These are phyloP conservation scores for Globisporangium spinosum DNA, from an alignment of 352 stramenopile species.

Conservation along the genomic window DNA sequence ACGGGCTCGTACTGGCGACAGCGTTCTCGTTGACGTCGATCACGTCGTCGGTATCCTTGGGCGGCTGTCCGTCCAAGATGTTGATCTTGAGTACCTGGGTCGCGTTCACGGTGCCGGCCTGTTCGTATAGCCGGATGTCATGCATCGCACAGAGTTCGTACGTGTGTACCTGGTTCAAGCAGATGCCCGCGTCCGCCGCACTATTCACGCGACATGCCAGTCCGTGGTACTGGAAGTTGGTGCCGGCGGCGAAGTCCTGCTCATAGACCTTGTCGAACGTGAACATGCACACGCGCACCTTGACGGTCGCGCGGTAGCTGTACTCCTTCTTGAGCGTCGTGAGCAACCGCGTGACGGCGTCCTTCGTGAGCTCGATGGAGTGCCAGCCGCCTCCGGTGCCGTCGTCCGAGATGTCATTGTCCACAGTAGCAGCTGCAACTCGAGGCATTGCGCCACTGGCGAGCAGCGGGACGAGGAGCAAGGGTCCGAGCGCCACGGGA, in stretches of 20 bases:
- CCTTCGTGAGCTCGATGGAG: constrained; percentile 5
- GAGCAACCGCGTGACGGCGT: constrained; percentile 1
- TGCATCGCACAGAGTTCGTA: constrained; percentile 10
- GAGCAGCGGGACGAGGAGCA: not conserved
- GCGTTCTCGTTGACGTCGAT: constrained; percentile 3
- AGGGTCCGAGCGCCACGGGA: not conserved
- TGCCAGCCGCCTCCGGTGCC: not conserved
- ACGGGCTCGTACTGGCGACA: not conserved
- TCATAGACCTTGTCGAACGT: constrained; percentile 85
- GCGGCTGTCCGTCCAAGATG: not conserved
- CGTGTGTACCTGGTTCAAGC: not conserved
- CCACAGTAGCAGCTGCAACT: not conserved
- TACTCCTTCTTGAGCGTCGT: constrained; percentile 14
- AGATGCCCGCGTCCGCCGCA: not conserved
- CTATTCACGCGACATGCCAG: constrained; percentile 5
- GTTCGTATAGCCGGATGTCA: constrained; percentile 15
- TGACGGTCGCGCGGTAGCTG: constrained; percentile 91
- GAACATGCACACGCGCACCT: constrained; percentile 77
- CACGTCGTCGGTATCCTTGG: constrained; percentile 10
- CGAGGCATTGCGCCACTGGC: not conserved
- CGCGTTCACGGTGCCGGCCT: not conserved
- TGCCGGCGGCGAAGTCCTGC: constrained; percentile 41
- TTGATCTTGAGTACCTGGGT: constrained; percentile 15
- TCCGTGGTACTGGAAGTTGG: constrained; percentile 16
- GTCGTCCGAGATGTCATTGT: not conserved